Evolutionary conservation across 768 basidiomycete genomes (phyloP), one percentile per base, ranked within the genome.

Genomic region (Russula ochroleuca): DNA sequence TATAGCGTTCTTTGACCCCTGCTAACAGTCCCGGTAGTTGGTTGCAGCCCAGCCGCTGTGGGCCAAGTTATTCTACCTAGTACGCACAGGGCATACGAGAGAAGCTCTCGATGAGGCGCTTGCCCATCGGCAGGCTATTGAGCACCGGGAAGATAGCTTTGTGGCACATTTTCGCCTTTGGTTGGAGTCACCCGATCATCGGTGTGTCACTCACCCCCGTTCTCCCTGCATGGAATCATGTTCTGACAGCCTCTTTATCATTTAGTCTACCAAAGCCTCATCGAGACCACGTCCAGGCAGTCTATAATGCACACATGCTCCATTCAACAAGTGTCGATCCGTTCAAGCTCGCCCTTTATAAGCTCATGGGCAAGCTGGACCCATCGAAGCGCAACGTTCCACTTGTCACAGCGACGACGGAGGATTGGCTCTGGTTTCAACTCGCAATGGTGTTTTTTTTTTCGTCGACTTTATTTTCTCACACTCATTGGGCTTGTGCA

Each of bases 351-450:
- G 95, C 94, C 0, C 74, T 99, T 37, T 98, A 97, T 80, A 98
- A 97, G 74, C 78, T 99, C 40, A 89, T 98, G 80, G 96, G 94
- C 49, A 90, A 90, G 69, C 82, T 96, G 57, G 97, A 99, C 69
- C 85, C 93, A 1, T 75, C 83, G 5, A 80, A 90, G 61, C 82
- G 94, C 53, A 88, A 84, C 69, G 86, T 95, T 2, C 82, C 85
- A 6, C 84, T 86, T 45, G 93, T 98, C 5, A 98, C 94, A 0
- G 83, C 83, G 11, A 95, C 94, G 1, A 94, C 92, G 2, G 97
- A 98, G 73, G 97, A 99, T 74, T 99, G 96, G 96, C 78, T 98
- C 40, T 99, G 96, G 96, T 87, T 95, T 79, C 95, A 99, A 76
- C 81, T 98, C 15, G 81, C 87, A 1, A 89, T 98, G 84, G 90